phyloP scores from a whole-genome alignment of 192 early-diverging fungal species.

The Rhizoclosmatium sp. region DNA sequence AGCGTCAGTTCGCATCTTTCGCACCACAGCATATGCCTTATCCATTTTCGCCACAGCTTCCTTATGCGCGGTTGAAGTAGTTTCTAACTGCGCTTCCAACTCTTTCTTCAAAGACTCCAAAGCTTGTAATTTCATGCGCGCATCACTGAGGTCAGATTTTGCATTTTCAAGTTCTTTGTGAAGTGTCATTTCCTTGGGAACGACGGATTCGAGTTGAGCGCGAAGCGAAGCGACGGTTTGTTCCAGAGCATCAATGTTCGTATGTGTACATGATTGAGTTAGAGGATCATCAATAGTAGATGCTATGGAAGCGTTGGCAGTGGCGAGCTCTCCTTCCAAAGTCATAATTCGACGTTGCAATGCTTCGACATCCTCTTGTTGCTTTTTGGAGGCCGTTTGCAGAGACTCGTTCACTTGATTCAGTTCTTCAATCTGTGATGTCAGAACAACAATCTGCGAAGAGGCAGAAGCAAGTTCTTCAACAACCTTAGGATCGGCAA shows the following conservation, averaged over 20 bases:
- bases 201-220: conserved; percentile 1
- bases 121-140: conserved; percentile 2
- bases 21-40: conserved; percentile 32
- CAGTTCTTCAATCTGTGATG: not conserved
- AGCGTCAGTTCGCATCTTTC: conserved; percentile 16
- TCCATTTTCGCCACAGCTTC: conserved; percentile 27
- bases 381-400: not conserved
- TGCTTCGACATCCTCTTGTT: not conserved
- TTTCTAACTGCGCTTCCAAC: conserved; percentile 14
- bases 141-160: not conserved
- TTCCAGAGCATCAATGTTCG: not conserved
- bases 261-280: conserved; percentile 3
- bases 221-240: conserved; percentile 1
- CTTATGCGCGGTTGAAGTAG: conserved; percentile 10
- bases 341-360: not conserved
- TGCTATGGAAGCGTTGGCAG: not conserved
- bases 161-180: not conserved
- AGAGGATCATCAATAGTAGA: not conserved
- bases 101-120: conserved; percentile 26
- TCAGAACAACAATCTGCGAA: not conserved
- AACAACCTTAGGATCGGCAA: not conserved
- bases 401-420: not conserved
- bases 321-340: not conserved
- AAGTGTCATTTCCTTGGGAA: not conserved
- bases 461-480: not conserved